Evolutionary conservation across 2,329 filamentous ascomycete genomes (phyloP).

Genomic region (Phaeosphaeriaceae sp.): DNA sequence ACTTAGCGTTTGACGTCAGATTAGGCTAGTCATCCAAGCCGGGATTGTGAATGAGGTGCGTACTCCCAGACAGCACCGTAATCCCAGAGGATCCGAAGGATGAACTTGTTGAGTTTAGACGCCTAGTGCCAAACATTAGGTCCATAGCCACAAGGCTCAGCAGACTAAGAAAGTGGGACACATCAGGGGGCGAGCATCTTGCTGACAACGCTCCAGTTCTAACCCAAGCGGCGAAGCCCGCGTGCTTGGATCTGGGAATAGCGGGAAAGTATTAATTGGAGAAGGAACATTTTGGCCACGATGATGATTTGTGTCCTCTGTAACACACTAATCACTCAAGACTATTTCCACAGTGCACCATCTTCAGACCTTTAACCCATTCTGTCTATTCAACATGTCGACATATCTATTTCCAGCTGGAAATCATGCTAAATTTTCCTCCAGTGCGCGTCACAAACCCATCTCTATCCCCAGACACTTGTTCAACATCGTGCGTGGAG

Average conservation of each 20-base stretch:
- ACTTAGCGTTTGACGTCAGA: background rate
- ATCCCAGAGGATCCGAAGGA: background rate
- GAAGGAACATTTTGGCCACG: background rate
- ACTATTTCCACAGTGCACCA: background rate
- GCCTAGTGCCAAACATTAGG: background rate
- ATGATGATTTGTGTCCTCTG: background rate
- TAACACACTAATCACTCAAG: background rate
- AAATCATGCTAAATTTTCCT: background rate
- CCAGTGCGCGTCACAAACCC: background rate
- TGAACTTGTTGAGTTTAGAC: background rate
- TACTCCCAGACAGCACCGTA: too few species aligned
- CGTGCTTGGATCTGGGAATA: background rate
- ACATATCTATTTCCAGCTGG: slow-evolving; percentile 1
- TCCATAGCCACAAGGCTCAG: background rate
- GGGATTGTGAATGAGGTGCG: background rate
- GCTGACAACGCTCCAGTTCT: too few species aligned
- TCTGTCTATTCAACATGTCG: background rate
- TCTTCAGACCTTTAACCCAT: too few species aligned
- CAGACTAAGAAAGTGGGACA: background rate
- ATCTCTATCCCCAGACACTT: slow-evolving; percentile 8
- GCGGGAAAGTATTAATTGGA: background rate
- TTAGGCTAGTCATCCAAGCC: background rate
- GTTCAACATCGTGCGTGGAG: slow-evolving; percentile 7
- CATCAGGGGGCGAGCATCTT: background rate
- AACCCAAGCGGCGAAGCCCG: background rate